These are phyloP conservation scores for Plasmodium adleri DNA, from an alignment of 169 alveolate species.

Conservation along the genomic window DNA sequence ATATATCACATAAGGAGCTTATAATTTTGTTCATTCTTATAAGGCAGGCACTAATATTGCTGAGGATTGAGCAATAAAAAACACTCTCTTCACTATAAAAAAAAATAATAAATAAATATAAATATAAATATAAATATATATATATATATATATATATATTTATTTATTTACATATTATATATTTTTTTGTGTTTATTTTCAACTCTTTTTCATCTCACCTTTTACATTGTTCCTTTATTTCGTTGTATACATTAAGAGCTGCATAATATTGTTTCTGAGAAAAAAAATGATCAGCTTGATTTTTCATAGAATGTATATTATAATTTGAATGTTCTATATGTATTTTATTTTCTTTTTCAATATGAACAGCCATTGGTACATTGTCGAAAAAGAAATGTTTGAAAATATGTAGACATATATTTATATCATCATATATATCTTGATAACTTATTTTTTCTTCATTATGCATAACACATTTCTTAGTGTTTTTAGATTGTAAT, in stretches of 20 bases:
- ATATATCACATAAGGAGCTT: conserved; percentile 55
- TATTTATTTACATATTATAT: neutral
- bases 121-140: neutral
- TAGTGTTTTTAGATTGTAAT: neutral
- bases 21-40: conserved; percentile 38
- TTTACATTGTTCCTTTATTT: neutral
- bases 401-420: neutral
- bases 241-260: conserved; percentile 26
- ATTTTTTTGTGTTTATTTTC: neutral
- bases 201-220: conserved; percentile 13
- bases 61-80: conserved; percentile 39
- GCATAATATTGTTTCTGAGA: conserved; percentile 19
- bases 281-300: conserved; percentile 36
- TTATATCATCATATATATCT: conserved; percentile 10
- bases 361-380: conserved; percentile 10
- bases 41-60: conserved; percentile 58
- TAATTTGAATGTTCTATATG: neutral
- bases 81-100: conserved; percentile 37
- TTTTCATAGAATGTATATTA: conserved; percentile 9
- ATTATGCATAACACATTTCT: neutral
- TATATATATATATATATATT: neutral
- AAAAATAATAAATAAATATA: neutral
- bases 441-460: neutral
- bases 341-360: conserved; percentile 25
- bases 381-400: neutral